phyloP scores from a whole-genome alignment of 2,329 filamentous ascomycete species.

The Hymenoscyphus albidus region DNA sequence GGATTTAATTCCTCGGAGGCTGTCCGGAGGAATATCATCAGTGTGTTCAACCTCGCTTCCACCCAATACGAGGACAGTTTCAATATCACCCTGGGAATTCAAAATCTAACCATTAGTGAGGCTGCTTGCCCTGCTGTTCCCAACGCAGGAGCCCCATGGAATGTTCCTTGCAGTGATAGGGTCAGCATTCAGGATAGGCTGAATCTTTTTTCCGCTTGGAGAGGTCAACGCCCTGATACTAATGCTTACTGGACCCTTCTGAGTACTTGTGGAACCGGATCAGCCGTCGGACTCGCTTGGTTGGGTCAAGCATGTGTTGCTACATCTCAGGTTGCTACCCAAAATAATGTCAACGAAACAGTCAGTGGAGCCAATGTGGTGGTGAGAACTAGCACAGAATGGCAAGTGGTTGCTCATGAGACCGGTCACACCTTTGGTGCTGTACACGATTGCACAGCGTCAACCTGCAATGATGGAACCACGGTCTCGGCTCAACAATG shows the following conservation, averaged over 20 bases:
- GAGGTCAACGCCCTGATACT: conserved; percentile 68
- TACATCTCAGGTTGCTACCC: conserved; percentile 51
- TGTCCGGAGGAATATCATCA: conserved; percentile 73
- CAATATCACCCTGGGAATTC: conserved; percentile 88
- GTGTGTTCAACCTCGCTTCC: conserved; percentile 80
- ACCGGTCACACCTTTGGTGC: conserved; percentile 92
- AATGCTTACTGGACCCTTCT: conserved; percentile 93
- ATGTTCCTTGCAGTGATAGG: conserved; percentile 64
- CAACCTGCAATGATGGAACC: conserved; percentile 62
- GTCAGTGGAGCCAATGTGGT: conserved; percentile 88
- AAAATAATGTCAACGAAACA: conserved; percentile 57
- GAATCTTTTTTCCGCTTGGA: conserved; percentile 85
- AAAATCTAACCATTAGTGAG: conserved; percentile 77
- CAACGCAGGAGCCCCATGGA: conserved; percentile 72
- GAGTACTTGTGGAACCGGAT: conserved; percentile 67
- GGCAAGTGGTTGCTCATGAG: conserved; percentile 96
- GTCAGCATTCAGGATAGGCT: conserved; percentile 71
- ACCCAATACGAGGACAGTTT: conserved; percentile 85
- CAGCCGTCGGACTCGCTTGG: conserved; percentile 90
- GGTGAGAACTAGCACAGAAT: conserved; percentile 75
- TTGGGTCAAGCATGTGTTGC: conserved; percentile 76
- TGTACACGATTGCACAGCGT: conserved; percentile 80
- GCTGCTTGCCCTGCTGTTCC: conserved; percentile 68
- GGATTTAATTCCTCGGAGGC: conserved; percentile 63
- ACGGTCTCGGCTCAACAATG: conserved; percentile 61